Conservation (phyloP, 306 rosid species). For the Lathyrus aphaca region DNA sequence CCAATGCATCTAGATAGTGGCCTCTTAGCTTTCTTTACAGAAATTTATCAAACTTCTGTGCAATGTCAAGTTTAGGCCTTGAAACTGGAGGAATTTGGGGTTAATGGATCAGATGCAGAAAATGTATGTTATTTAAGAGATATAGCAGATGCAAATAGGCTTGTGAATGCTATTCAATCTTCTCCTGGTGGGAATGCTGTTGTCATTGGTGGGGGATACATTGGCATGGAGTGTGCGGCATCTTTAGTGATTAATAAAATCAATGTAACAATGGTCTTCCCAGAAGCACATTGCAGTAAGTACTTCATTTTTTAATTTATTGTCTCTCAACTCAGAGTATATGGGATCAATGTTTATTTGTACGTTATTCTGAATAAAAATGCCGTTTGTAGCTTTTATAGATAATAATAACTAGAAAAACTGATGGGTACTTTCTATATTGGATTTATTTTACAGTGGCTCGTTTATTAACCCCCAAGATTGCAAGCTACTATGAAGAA, state of each 20-base stretch:
- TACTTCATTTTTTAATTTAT: constrained; percentile 20
- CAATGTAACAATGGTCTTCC: constrained; percentile 92
- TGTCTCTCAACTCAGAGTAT: constrained; percentile 28
- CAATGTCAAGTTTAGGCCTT: constrained; percentile 61
- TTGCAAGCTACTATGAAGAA: constrained; percentile 86
- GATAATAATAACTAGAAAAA: constrained; percentile 12
- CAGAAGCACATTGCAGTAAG: constrained; percentile 98
- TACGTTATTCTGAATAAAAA: constrained; percentile 2
- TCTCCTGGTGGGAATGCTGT: constrained; percentile 84
- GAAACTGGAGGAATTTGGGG: constrained; percentile 98
- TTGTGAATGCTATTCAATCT: constrained; percentile 65
- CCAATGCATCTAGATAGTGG: constrained; percentile 1
- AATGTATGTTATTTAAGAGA: constrained; percentile 89
- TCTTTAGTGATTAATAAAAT: constrained; percentile 90
- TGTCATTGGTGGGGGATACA: constrained; percentile 96
- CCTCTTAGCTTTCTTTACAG: constrained; percentile 13
- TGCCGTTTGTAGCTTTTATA: neutral
- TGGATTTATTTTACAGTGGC: constrained; percentile 69
- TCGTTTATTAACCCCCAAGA: constrained; percentile 89
- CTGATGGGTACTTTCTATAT: constrained; percentile 16
- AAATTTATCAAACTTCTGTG: constrained; percentile 28
- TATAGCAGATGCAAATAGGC: constrained; percentile 80
- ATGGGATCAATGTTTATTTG: constrained; percentile 3
- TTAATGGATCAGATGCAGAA: constrained; percentile 87
- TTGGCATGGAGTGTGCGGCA: constrained; percentile 99